phyloP scores from a whole-genome alignment of 1,139 yeast genomes.

The Saccharomyces hybrid region DNA sequence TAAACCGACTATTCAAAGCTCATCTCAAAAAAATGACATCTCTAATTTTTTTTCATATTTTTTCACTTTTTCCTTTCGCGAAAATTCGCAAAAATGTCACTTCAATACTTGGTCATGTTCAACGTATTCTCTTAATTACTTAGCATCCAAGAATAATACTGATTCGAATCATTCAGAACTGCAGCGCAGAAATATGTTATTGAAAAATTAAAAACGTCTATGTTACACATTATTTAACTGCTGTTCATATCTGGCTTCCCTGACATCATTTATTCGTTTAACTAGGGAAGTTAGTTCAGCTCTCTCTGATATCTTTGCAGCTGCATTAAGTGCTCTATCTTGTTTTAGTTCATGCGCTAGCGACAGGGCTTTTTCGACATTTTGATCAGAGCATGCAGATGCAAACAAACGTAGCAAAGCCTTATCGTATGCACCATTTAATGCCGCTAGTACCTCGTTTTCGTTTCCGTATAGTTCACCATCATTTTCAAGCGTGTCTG shows the following conservation, averaged over 20 bases:
- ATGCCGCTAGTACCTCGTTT: conserved; percentile 42
- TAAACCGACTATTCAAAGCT: not conserved
- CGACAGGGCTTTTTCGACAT: conserved; percentile 59
- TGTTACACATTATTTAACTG: conserved; percentile 22
- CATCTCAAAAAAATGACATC: conserved; percentile 1
- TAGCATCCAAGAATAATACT: not conserved
- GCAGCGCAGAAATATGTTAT: not conserved
- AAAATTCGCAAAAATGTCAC: not conserved
- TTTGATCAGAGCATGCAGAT: conserved; percentile 63
- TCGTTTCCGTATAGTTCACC: conserved; percentile 38
- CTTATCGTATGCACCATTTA: conserved; percentile 57
- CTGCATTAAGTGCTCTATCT: conserved; percentile 76
- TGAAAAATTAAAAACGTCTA: not conserved
- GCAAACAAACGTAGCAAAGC: conserved; percentile 70
- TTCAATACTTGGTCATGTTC: not conserved
- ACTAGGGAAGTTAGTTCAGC: conserved; percentile 61
- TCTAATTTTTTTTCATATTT: not conserved
- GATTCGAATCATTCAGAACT: not conserved
- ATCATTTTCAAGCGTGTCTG: conserved; percentile 35
- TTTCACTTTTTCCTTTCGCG: not conserved
- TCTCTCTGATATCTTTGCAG: conserved; percentile 74
- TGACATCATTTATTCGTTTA: conserved; percentile 54
- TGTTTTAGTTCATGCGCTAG: conserved; percentile 62
- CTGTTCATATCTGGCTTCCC: conserved; percentile 48
- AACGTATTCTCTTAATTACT: not conserved